Percentiles rank a stretch among this genome's conserved stretches.
Evolutionary conservation across 192 early-diverging fungal genomes (phyloP).

Genomic region (Coemansia sp.): DNA sequence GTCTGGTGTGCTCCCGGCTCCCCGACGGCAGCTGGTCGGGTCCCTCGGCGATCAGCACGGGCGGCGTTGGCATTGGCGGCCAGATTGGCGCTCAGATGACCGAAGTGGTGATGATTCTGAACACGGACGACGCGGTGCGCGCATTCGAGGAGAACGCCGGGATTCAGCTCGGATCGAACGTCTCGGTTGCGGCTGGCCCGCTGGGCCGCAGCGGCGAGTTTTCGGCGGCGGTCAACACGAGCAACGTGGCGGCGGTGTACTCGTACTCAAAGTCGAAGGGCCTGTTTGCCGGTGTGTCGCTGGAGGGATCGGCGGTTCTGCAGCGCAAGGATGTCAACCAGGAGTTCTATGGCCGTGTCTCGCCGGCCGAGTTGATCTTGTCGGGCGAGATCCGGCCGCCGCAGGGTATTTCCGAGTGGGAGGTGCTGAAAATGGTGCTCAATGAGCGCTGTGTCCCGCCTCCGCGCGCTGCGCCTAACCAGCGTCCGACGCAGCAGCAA

Average conservation of each 20-base stretch:
- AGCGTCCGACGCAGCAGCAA: background rate
- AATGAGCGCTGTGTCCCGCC: constrained; percentile 48
- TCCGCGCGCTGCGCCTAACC: background rate
- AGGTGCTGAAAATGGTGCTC: constrained; percentile 39
- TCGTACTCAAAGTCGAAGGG: constrained; percentile 93
- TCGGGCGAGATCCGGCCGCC: constrained; percentile 72
- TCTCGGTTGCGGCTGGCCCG: constrained; percentile 86
- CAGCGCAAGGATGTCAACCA: constrained; percentile 85
- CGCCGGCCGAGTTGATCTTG: constrained; percentile 81
- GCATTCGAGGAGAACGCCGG: constrained; percentile 84
- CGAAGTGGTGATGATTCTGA: constrained; percentile 88
- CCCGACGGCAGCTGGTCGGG: constrained; percentile 76
- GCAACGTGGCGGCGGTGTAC: constrained; percentile 83
- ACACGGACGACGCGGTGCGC: constrained; percentile 75
- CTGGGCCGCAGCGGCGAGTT: constrained; percentile 84
- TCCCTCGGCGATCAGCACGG: constrained; percentile 81
- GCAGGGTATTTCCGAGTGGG: constrained; percentile 45
- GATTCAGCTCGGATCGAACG: constrained; percentile 80
- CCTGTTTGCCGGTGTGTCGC: constrained; percentile 87
- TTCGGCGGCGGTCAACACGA: constrained; percentile 62
- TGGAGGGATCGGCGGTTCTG: constrained; percentile 86
- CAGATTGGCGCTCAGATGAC: constrained; percentile 89
- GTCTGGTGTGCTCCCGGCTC: constrained; percentile 78
- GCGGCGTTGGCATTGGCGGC: constrained; percentile 80
- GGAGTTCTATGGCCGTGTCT: constrained; percentile 75